These are phyloP conservation scores for Neltuma alba DNA, from an alignment of 306 rosid genomes.

Conservation along the genomic window DNA sequence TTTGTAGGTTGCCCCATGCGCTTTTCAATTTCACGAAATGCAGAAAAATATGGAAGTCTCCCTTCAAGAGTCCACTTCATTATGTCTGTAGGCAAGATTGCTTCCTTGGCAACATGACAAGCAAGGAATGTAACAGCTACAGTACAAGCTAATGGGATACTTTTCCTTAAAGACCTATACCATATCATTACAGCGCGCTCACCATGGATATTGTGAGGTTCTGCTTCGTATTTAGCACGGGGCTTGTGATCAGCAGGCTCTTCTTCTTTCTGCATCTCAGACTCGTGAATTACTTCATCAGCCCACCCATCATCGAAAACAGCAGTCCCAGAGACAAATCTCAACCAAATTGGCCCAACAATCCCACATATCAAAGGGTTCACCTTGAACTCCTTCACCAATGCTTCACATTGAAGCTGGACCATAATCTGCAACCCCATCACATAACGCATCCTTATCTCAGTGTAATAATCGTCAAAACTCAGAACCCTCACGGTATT, in stretches of 20 bases:
- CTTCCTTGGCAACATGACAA: conserved; percentile 86
- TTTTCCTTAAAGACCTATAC: conserved; percentile 69
- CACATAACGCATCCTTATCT: conserved; percentile 70
- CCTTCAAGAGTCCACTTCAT: conserved; percentile 81
- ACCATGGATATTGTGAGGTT: conserved; percentile 62
- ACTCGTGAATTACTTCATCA: conserved; percentile 52
- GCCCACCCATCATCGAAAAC: conserved; percentile 72
- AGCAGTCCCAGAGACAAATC: conserved; percentile 65
- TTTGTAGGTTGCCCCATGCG: conserved; percentile 60
- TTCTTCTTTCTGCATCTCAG: conserved; percentile 60
- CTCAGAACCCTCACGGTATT: conserved; percentile 21
- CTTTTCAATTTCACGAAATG: conserved; percentile 72
- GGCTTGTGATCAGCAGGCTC: conserved; percentile 47
- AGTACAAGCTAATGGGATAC: conserved; percentile 62
- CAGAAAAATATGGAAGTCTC: conserved; percentile 86
- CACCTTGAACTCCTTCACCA: conserved; percentile 77
- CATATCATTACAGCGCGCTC: conserved; percentile 66
- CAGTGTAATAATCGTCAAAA: conserved; percentile 57
- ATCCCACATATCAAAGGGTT: conserved; percentile 81
- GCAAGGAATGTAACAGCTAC: conserved; percentile 72
- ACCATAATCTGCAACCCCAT: conserved; percentile 80
- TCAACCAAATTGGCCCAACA: conserved; percentile 79
- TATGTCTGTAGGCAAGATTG: conserved; percentile 75
- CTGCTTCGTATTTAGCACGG: conserved; percentile 43
- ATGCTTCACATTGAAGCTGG: conserved; percentile 76